phyloP scores from a whole-genome alignment of 164 flowering plant species.

The Vitis vinifera region DNA sequence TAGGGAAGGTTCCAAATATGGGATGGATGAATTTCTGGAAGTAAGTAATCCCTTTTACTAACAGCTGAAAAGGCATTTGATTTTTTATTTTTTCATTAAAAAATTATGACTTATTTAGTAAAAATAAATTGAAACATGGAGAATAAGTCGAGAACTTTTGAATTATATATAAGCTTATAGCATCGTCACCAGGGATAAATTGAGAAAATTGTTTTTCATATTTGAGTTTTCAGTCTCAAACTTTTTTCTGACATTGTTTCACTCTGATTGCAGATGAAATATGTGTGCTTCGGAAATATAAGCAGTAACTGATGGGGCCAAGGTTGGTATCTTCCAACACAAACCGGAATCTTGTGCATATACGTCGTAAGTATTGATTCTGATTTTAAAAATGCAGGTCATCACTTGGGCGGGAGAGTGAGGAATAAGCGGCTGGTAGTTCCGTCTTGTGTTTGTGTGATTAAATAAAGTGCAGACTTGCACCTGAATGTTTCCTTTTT shows the following conservation, averaged over 20 bases:
- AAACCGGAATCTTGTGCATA: too few relatives aligned
- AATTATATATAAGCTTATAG: too few relatives aligned
- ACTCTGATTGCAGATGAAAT: constrained; percentile 52
- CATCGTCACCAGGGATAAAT: too few relatives aligned
- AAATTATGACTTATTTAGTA: too few relatives aligned
- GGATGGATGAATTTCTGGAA: constrained; percentile 89
- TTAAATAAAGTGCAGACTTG: constrained; percentile 1
- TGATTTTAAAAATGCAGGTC: background rate
- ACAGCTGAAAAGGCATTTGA: too few relatives aligned
- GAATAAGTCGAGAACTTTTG: too few relatives aligned
- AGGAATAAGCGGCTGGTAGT: background rate
- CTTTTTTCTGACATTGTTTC: background rate
- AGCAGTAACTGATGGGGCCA: constrained; percentile 21
- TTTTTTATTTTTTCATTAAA: too few relatives aligned
- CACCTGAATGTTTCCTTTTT: background rate
- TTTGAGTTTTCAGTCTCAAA: too few relatives aligned
- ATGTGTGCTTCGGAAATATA: constrained; percentile 79
- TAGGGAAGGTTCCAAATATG: constrained; percentile 95
- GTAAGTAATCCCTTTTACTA: constrained; percentile 32
- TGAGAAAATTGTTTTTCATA: too few relatives aligned
- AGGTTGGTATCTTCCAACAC: constrained; percentile 6
- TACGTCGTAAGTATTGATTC: too few relatives aligned
- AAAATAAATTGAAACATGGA: too few relatives aligned
- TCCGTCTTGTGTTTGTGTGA: background rate
- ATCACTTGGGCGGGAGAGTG: background rate